phyloP scores from a whole-genome alignment of 2,329 filamentous ascomycete species.

The Fusarium sulawesiense region DNA sequence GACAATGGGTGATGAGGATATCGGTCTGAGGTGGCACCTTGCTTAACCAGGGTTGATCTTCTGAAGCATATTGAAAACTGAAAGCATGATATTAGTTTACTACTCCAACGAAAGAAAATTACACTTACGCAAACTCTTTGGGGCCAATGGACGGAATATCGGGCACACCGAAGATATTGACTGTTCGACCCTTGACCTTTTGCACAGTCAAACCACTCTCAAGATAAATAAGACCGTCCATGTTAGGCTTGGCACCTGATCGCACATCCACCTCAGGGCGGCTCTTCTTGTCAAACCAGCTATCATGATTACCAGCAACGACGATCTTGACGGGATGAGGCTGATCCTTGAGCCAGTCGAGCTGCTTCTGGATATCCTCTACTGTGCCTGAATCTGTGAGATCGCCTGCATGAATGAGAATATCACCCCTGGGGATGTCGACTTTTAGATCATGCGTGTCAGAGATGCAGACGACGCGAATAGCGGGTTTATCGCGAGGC shows the following conservation, averaged over 20 bases:
- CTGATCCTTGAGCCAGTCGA: constrained; percentile 82
- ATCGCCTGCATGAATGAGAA: constrained; percentile 92
- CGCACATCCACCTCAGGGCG: constrained; percentile 67
- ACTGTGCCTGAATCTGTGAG: constrained; percentile 79
- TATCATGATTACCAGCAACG: constrained; percentile 90
- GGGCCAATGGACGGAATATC: constrained; percentile 83
- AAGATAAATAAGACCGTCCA: constrained; percentile 79
- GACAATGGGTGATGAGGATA: constrained; percentile 83
- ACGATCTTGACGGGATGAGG: constrained; percentile 85
- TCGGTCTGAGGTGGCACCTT: constrained; percentile 79
- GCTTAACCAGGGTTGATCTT: constrained; percentile 76
- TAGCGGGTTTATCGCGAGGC: constrained; percentile 63
- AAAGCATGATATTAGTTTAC: constrained; percentile 12
- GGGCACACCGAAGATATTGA: constrained; percentile 79
- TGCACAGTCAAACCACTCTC: constrained; percentile 75
- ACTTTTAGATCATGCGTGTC: constrained; percentile 82
- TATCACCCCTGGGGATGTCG: constrained; percentile 77
- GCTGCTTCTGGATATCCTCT: constrained; percentile 79
- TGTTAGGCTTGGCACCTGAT: constrained; percentile 66
- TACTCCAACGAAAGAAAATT: not conserved
- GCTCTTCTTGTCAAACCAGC: constrained; percentile 78
- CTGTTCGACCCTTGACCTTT: constrained; percentile 67
- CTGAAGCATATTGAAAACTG: constrained; percentile 78
- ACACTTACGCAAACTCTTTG: constrained; percentile 68
- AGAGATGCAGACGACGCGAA: constrained; percentile 87